A percentile compares a stretch with the other conserved stretches of the same genome.
phyloP scores from a whole-genome alignment of 495 filamentous ascomycete species.

The Tuber umbilicatum region DNA sequence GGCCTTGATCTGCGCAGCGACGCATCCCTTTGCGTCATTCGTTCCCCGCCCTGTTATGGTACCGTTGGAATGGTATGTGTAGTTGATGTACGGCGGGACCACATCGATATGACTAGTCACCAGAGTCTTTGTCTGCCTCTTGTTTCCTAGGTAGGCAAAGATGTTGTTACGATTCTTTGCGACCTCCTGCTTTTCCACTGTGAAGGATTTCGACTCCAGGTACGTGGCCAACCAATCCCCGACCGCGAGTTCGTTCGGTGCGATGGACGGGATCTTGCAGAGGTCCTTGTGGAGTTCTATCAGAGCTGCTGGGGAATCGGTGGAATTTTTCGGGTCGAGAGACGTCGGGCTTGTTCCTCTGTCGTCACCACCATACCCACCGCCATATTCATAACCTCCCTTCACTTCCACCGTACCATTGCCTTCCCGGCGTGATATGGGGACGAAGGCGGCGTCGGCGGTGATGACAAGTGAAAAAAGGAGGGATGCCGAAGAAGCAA shows the following conservation, averaged over 20 bases:
- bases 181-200: constrained; percentile 56
- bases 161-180: constrained; percentile 58
- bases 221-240: constrained; percentile 61
- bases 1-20: constrained; percentile 70
- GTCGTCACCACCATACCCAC: background rate
- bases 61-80: constrained; percentile 45
- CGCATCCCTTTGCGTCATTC: constrained; percentile 82
- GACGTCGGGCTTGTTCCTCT: background rate
- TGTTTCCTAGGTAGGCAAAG: constrained; percentile 60
- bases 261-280: constrained; percentile 66
- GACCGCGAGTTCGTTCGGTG: constrained; percentile 59
- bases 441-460: background rate
- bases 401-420: background rate
- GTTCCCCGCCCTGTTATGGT: constrained; percentile 67
- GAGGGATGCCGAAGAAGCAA: background rate
- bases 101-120: constrained; percentile 52
- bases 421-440: background rate
- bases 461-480: background rate
- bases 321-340: background rate
- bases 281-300: constrained; percentile 69
- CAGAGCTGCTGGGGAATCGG: constrained; percentile 43
- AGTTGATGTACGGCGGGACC: constrained; percentile 61
- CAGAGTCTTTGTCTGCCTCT: constrained; percentile 55
- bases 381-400: background rate
- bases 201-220: constrained; percentile 58